A percentile compares a stretch with the other conserved stretches of the same genome.
Evolutionary conservation across 1,284 basidiomycete species (phyloP).

Genomic region (Heterobasidion irregulare): DNA sequence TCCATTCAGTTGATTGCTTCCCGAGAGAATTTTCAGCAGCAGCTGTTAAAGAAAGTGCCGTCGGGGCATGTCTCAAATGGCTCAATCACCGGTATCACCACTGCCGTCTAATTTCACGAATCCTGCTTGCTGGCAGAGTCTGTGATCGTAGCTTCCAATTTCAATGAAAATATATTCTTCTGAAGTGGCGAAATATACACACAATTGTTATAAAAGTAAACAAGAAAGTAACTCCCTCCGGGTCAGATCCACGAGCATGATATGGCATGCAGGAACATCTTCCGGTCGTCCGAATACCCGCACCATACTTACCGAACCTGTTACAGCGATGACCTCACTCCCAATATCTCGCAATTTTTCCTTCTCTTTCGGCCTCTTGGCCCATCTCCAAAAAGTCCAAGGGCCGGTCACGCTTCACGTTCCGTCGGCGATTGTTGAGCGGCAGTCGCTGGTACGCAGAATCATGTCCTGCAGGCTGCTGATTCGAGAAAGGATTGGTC

Average conservation of each 20-base stretch:
- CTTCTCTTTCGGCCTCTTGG: conserved; percentile 38
- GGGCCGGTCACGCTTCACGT: conserved; percentile 70
- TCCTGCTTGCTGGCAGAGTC: neutral
- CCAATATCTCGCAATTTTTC: conserved; percentile 67
- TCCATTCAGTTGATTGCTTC: conserved; percentile 34
- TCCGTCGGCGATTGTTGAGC: conserved; percentile 67
- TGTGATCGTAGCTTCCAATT: neutral
- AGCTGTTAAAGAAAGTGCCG: conserved; percentile 39
- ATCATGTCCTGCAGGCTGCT: conserved; percentile 58
- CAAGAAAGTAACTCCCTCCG: neutral
- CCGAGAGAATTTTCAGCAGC: conserved; percentile 73
- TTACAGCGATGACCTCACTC: conserved; percentile 33
- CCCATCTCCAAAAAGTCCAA: conserved; percentile 76
- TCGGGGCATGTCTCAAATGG: conserved; percentile 1
- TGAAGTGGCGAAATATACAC: neutral
- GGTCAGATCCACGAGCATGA: too few species aligned
- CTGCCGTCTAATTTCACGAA: conserved; percentile 11
- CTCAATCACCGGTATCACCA: neutral
- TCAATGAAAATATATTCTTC: neutral
- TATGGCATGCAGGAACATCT: neutral
- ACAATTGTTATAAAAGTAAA: neutral
- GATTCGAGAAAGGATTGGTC: conserved; percentile 43
- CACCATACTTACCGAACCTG: neutral
- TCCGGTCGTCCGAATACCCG: neutral
- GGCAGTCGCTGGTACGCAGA: conserved; percentile 80